A percentile compares a stretch with the other conserved stretches of the same genome.
Conservation (phyloP, 305 asterid species). For the Withania somnifera region DNA sequence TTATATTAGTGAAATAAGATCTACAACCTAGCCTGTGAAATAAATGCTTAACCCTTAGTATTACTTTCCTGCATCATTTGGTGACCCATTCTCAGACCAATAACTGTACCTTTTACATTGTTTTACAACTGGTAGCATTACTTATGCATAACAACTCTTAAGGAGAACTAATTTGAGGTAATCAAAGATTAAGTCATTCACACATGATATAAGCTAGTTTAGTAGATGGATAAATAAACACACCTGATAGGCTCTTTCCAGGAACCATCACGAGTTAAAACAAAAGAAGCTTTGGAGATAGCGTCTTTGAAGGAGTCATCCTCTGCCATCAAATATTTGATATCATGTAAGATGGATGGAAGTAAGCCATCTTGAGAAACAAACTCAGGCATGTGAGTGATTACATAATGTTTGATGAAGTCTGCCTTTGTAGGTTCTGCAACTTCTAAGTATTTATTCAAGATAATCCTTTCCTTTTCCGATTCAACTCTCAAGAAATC, state of each 20-base stretch:
- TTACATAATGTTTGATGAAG: slow-evolving; percentile 68
- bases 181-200: not conserved
- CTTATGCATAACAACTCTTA: not conserved
- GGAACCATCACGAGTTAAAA: slow-evolving; percentile 60
- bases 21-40: not conserved
- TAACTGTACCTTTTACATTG: not conserved
- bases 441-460: slow-evolving; percentile 58
- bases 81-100: not conserved
- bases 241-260: slow-evolving; percentile 93
- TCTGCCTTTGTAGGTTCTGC: slow-evolving; percentile 59
- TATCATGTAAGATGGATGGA: slow-evolving; percentile 44
- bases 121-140: not conserved
- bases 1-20: not conserved
- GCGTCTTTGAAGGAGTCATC: slow-evolving; percentile 55
- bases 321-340: slow-evolving; percentile 51
- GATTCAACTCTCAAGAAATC: slow-evolving; percentile 74
- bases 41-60: not conserved
- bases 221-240: slow-evolving; percentile 1
- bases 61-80: not conserved
- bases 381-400: slow-evolving; percentile 55
- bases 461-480: slow-evolving; percentile 64
- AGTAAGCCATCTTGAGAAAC: slow-evolving; percentile 46
- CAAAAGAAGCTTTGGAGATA: slow-evolving; percentile 57
- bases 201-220: not conserved
- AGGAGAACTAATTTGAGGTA: not conserved